Evolutionary conservation across 768 basidiomycete species (phyloP).

Genomic region (Mycena galopus): DNA sequence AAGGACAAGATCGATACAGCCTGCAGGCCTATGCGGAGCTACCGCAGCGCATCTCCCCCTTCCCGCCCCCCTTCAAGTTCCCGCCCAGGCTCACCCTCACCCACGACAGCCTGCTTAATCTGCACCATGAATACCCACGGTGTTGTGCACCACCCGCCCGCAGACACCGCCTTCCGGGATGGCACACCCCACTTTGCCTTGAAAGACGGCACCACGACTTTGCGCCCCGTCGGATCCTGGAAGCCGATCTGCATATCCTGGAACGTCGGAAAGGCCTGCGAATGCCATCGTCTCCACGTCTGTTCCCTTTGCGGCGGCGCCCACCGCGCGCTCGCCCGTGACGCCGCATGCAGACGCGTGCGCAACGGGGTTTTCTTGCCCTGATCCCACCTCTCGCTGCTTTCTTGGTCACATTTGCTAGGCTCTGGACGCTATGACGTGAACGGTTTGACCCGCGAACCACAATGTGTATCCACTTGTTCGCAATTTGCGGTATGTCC

Average conservation of each 20-base stretch:
- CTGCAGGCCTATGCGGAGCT: too few species aligned
- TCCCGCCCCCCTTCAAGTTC: too few species aligned
- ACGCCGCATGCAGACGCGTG: constrained; percentile 19
- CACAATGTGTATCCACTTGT: too few species aligned
- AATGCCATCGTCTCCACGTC: constrained; percentile 24
- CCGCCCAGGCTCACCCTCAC: too few species aligned
- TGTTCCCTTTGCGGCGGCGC: constrained; percentile 39
- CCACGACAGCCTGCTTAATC: too few species aligned
- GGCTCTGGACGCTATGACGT: too few species aligned
- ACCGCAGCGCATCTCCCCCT: too few species aligned
- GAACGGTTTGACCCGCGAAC: too few species aligned
- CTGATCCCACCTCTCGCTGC: background rate
- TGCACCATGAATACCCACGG: constrained; percentile 23
- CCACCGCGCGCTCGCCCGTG: constrained; percentile 32
- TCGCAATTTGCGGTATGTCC: too few species aligned
- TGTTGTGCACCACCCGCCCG: background rate
- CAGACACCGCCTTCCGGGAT: constrained; percentile 15
- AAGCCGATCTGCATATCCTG: constrained; percentile 27
- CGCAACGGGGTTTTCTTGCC: constrained; percentile 12
- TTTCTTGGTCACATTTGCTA: too few species aligned
- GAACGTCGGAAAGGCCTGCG: constrained; percentile 25
- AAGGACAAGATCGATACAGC: too few species aligned
- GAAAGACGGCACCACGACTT: background rate
- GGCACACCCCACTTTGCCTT: constrained; percentile 15
- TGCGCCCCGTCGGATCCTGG: background rate